A percentile compares a stretch with the other conserved stretches of the same genome.
Evolutionary conservation across 116 monocot genomes (phyloP).

Genomic region (Dioscorea cayenensis): DNA sequence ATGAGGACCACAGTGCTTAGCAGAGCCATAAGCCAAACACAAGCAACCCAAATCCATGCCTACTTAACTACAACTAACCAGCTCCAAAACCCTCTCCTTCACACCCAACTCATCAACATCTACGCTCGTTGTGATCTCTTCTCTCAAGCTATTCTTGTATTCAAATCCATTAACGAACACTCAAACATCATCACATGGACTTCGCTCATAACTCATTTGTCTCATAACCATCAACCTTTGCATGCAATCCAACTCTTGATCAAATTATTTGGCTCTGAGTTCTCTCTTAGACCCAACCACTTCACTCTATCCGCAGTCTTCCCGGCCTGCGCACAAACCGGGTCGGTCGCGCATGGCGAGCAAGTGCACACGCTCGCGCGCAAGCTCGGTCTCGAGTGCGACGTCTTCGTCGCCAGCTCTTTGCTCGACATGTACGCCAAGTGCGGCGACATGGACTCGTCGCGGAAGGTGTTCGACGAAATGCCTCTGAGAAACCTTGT

Average conservation of each 20-base stretch:
- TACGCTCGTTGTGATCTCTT: conserved; percentile 10
- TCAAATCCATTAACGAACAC: neutral
- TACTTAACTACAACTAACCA: conserved; percentile 9
- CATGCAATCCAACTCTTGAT: conserved; percentile 18
- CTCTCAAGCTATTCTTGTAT: conserved; percentile 5
- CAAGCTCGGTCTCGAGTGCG: conserved; percentile 8
- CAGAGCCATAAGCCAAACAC: neutral
- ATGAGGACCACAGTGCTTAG: conserved; percentile 3
- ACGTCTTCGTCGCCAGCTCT: conserved; percentile 21
- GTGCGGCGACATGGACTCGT: conserved; percentile 10
- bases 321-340: conserved; percentile 12
- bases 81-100: conserved; percentile 18
- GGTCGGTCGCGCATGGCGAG: neutral
- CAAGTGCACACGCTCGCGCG: conserved; percentile 17
- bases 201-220: conserved; percentile 16
- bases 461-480: conserved; percentile 28
- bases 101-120: conserved; percentile 29
- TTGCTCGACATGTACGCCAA: conserved; percentile 37
- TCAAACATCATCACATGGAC: conserved; percentile 21
- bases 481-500: conserved; percentile 21
- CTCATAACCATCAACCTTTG: neutral
- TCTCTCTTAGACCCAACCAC: conserved; percentile 17
- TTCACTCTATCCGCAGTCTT: conserved; percentile 28
- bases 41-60: conserved; percentile 17
- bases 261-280: neutral